phyloP scores from a whole-genome alignment of 2,329 filamentous ascomycete species.

The Fusarium austroafricanum region DNA sequence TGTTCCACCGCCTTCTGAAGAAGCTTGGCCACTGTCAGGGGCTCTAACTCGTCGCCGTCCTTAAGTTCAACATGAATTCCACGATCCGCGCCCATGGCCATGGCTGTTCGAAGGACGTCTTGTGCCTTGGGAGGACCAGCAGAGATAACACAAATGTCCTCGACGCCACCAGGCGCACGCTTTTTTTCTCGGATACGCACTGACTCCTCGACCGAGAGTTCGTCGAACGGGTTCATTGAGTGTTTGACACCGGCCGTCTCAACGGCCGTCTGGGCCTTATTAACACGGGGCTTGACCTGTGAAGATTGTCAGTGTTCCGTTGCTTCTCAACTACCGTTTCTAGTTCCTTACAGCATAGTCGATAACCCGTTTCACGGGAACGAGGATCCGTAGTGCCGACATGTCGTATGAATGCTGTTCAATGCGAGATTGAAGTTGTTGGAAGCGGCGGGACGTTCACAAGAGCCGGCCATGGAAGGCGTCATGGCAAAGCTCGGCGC shows the following conservation, averaged over 20 bases:
- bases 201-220: conserved; percentile 96
- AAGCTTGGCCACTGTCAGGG: conserved; percentile 91
- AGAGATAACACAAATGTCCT: conserved; percentile 90
- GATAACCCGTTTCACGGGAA: conserved; percentile 86
- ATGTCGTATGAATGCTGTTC: conserved; percentile 54
- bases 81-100: conserved; percentile 98
- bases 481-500: conserved; percentile 47
- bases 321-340: conserved; percentile 1
- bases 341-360: conserved; percentile 77
- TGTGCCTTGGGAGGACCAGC: conserved; percentile 88
- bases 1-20: conserved; percentile 81
- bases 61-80: conserved; percentile 86
- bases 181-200: conserved; percentile 94
- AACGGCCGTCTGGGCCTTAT: conserved; percentile 83
- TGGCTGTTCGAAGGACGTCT: conserved; percentile 92
- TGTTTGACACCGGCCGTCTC: conserved; percentile 95
- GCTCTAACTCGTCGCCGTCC: conserved; percentile 83
- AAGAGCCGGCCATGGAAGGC: conserved; percentile 26
- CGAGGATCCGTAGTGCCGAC: conserved; percentile 78
- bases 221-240: conserved; percentile 99
- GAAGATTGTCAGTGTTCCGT: conserved; percentile 23
- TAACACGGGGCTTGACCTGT: conserved; percentile 76
- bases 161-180: conserved; percentile 76
- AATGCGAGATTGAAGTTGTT: conserved; percentile 41
- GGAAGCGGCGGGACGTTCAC: conserved; percentile 34